phyloP scores from a whole-genome alignment of 768 basidiomycete species.

The Rhizopogon vulgaris region DNA sequence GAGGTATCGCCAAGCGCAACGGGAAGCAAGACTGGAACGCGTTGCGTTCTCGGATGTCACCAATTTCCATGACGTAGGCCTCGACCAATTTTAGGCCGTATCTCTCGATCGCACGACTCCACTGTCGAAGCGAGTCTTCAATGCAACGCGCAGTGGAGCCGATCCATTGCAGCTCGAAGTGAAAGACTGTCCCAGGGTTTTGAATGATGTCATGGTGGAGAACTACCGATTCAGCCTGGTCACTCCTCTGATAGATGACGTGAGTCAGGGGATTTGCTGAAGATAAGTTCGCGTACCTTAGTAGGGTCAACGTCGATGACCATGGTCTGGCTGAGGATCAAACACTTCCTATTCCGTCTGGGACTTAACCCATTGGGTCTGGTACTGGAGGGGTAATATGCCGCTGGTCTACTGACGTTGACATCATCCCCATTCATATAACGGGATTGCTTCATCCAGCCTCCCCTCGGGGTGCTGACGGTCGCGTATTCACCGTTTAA shows the following conservation, averaged over 20 bases:
- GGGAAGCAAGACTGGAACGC: constrained; percentile 91
- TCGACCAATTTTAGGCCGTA: constrained; percentile 92
- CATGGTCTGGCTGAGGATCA: constrained; percentile 84
- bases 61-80: constrained; percentile 87
- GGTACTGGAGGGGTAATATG: constrained; percentile 31
- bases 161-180: constrained; percentile 97
- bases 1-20: constrained; percentile 67
- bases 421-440: constrained; percentile 36
- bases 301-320: constrained; percentile 80
- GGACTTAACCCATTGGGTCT: constrained; percentile 32
- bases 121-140: constrained; percentile 79
- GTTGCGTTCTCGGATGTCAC: constrained; percentile 77
- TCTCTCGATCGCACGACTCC: constrained; percentile 78
- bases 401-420: constrained; percentile 14
- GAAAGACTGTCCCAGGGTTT: constrained; percentile 91
- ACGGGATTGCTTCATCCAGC: constrained; percentile 60
- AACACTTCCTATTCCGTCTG: constrained; percentile 47
- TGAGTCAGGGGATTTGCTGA: neutral
- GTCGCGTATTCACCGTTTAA: constrained; percentile 71
- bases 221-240: constrained; percentile 82
- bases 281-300: constrained; percentile 41
- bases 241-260: constrained; percentile 51
- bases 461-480: constrained; percentile 57
- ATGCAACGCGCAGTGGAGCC: constrained; percentile 89
- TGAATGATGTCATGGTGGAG: constrained; percentile 94